Evolutionary conservation across 2,329 filamentous ascomycete species (phyloP), one percentile per base, ranked within the genome.

Genomic region (Ceratocystis cacaofunesta): DNA sequence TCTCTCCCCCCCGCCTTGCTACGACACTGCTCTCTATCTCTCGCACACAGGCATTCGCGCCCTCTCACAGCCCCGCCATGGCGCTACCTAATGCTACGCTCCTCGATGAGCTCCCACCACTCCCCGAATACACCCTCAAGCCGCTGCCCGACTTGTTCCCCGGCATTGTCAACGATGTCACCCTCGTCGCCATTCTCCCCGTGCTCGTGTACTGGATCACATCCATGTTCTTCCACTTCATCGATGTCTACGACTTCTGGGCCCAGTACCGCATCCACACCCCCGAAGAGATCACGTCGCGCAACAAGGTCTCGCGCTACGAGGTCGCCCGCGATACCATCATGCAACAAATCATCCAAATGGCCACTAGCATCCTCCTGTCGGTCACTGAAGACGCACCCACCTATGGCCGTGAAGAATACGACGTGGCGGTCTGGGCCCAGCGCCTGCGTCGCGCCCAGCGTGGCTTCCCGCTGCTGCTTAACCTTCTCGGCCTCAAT

Each of bases 181-280:
- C 88, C 75, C 78, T 96, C 32, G 84, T 88, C 58, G 79, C 95
- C 67, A 75, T 92, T 60, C 78, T 88, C 15, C 92, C 92, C 36
- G 82, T 96, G 68, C 74, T 90, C 71, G 88, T 87, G 66, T 99
- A 99, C 81, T 99, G 94, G 94, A 76, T 78, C 25, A 77, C 95
- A 41, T 97, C 92, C 22, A 76, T 89, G 74, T 77, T 92, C 73
- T 99, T 95, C 78, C 92, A 97, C 78, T 73, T 86, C 70, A 85
- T 97, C 72, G 94, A 99, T 76, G 79, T 85, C 67, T 86, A 86
- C 76, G 90, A 96, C 74, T 78, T 92, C 46, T 95, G 92, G 74
- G 87, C 92, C 19, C 85, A 95, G 71, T 96, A 97, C 77, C 88
- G 94, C 69, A 81, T 99, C 52, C 94, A 99, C 77, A 97, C 94